Conservation (phyloP, 768 basidiomycete genomes). For the Mycena latifolia region DNA sequence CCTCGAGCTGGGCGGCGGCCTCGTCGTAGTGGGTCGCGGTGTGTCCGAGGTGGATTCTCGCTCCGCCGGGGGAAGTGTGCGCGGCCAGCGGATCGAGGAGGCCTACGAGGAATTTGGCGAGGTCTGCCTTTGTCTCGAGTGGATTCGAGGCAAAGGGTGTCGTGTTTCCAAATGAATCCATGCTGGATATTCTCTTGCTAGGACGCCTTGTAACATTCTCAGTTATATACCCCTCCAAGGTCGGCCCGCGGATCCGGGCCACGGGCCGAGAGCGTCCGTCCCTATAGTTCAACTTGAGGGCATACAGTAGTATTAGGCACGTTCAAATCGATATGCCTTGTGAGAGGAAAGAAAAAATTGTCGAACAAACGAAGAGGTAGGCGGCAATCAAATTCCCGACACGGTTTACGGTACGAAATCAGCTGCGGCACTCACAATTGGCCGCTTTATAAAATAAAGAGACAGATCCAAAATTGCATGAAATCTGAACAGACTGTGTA, state of each 20-base stretch:
- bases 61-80: conserved; percentile 81
- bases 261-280: too few species aligned
- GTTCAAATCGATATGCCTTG: too few species aligned
- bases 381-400: too few species aligned
- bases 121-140: conserved; percentile 70
- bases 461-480: too few species aligned
- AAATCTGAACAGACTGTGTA: too few species aligned
- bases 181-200: conserved; percentile 7
- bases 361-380: too few species aligned
- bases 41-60: conserved; percentile 76
- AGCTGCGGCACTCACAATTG: too few species aligned
- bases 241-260: not conserved
- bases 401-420: too few species aligned
- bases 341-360: too few species aligned
- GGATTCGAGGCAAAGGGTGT: conserved; percentile 70
- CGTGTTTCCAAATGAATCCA: conserved; percentile 50
- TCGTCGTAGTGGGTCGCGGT: conserved; percentile 83
- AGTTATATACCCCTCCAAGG: not conserved
- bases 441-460: too few species aligned
- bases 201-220: not conserved
- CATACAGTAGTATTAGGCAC: too few species aligned
- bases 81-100: conserved; percentile 75
- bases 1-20: conserved; percentile 78
- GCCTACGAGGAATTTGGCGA: conserved; percentile 64
- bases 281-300: too few species aligned